phyloP scores from a whole-genome alignment of 1,139 yeast species.

The Candida buenavistaensis region DNA sequence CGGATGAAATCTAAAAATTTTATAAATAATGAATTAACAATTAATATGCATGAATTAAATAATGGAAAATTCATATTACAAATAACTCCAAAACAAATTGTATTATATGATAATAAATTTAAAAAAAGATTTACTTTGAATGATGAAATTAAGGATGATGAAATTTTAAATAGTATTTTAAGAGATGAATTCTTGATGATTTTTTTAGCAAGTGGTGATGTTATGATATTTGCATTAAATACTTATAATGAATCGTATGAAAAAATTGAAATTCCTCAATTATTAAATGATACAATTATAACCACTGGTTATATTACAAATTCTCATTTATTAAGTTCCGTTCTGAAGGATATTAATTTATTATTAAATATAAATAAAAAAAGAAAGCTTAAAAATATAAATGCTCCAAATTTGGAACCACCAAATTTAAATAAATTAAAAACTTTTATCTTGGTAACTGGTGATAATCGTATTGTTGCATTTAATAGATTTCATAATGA shows the following conservation, averaged over 20 bases:
- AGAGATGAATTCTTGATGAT: slow-evolving; percentile 52
- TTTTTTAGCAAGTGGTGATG: slow-evolving; percentile 58
- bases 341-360: slow-evolving; percentile 39
- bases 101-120: slow-evolving; percentile 66
- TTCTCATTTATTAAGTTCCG: slow-evolving; percentile 42
- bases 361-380: slow-evolving; percentile 31
- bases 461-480: slow-evolving; percentile 69
- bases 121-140: slow-evolving; percentile 38
- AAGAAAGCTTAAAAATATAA: slow-evolving; percentile 22
- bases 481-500: slow-evolving; percentile 66
- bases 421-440: slow-evolving; percentile 38
- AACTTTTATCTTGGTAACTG: slow-evolving; percentile 68
- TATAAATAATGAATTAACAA: slow-evolving; percentile 61
- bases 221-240: slow-evolving; percentile 45
- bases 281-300: slow-evolving; percentile 58
- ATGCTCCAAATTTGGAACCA: slow-evolving; percentile 15
- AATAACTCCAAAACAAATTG: slow-evolving; percentile 66
- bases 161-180: slow-evolving; percentile 53
- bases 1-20: slow-evolving; percentile 65
- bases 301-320: slow-evolving; percentile 67
- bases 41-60: slow-evolving; percentile 63
- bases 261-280: slow-evolving; percentile 48
- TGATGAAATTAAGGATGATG: slow-evolving; percentile 43
- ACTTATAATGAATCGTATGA: slow-evolving; percentile 40
- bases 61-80: slow-evolving; percentile 68